Conservation (phyloP, 768 basidiomycete species). For the Mycena pura region DNA sequence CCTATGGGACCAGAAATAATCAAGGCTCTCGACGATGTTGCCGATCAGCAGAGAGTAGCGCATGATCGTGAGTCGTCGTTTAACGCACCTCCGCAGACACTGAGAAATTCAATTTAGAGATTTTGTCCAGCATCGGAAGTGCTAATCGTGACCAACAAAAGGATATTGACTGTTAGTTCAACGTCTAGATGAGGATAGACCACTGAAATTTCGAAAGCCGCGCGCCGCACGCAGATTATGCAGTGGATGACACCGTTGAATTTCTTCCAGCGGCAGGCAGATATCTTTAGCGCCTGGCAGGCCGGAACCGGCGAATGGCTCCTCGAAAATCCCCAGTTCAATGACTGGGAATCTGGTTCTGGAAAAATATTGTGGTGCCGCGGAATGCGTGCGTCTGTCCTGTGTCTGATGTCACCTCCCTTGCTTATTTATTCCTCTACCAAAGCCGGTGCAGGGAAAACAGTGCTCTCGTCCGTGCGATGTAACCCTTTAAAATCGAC, state of each 20-base stretch:
- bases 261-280: background rate
- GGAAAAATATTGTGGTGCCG: background rate
- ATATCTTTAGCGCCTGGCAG: background rate
- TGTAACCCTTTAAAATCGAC: no score
- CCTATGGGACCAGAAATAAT: background rate
- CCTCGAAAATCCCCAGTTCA: background rate
- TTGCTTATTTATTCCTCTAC: background rate
- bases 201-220: no score
- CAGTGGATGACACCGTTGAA: constrained; percentile 8
- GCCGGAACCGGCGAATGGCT: constrained; percentile 3
- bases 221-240: background rate
- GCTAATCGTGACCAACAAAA: background rate
- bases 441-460: constrained; percentile 7
- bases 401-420: background rate
- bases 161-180: background rate
- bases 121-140: no score
- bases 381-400: background rate
- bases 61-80: no score
- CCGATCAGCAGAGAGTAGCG: no score
- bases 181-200: no score
- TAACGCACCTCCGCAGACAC: no score
- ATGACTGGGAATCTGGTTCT: background rate
- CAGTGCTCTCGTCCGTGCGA: constrained; percentile 1
- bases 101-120: no score
- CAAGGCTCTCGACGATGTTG: background rate